Conservation (phyloP, 2,329 filamentous ascomycete genomes). For the Chrysoporthe austroafricana region DNA sequence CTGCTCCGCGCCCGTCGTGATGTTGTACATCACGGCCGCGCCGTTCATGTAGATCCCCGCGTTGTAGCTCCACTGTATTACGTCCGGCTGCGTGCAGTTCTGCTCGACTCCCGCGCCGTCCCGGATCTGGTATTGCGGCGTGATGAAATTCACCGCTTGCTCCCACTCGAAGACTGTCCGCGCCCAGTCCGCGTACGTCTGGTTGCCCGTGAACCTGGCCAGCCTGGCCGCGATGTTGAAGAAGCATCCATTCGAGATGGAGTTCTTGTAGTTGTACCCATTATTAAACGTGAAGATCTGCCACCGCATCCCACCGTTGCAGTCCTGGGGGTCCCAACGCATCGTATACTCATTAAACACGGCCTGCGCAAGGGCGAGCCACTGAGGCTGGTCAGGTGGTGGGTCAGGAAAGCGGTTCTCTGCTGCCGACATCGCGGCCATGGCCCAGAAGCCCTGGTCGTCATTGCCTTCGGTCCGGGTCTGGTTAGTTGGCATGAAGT, state of each 20-base stretch:
- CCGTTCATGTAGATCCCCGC: constrained; percentile 68
- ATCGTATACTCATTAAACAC: constrained; percentile 78
- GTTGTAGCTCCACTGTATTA: constrained; percentile 72
- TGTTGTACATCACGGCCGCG: constrained; percentile 64
- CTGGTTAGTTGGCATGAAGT: constrained; percentile 72
- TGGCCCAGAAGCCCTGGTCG: constrained; percentile 84
- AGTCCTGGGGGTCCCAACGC: constrained; percentile 70
- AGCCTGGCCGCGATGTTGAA: constrained; percentile 73
- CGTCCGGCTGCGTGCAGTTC: constrained; percentile 57
- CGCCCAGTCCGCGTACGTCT: constrained; percentile 79
- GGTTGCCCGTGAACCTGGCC: constrained; percentile 77
- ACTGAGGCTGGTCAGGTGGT: constrained; percentile 64
- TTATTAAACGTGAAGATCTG: constrained; percentile 81
- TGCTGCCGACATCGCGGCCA: constrained; percentile 77
- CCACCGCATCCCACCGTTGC: constrained; percentile 80
- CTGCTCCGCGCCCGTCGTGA: constrained; percentile 52
- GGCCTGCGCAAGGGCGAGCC: constrained; percentile 77
- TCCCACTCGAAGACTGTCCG: constrained; percentile 72
- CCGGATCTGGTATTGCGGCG: constrained; percentile 56
- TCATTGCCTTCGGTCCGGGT: constrained; percentile 69
- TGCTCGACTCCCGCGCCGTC: constrained; percentile 56
- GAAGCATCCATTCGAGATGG: constrained; percentile 71
- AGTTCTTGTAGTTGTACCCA: constrained; percentile 71
- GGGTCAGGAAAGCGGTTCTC: constrained; percentile 77
- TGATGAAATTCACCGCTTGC: constrained; percentile 58